These are phyloP conservation scores for Eurotiales sp. DNA, from an alignment of 2,329 filamentous ascomycete species.

Conservation along the genomic window DNA sequence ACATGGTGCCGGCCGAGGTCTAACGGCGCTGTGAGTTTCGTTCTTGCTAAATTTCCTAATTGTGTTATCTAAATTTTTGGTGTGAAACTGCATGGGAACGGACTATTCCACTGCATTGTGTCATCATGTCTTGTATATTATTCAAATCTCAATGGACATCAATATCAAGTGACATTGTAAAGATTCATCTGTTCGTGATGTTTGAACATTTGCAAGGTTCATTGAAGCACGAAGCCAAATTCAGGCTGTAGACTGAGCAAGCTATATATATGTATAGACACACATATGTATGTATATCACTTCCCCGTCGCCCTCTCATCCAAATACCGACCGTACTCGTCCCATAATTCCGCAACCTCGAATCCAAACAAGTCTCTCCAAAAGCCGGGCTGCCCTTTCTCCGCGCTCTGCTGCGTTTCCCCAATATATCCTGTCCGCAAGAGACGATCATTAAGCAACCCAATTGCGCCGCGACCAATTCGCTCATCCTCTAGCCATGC, in stretches of 20 bases:
- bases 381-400: constrained; percentile 21
- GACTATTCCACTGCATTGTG: constrained; percentile 18
- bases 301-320: constrained; percentile 24
- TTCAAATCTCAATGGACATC: constrained; percentile 7
- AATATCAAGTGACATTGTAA: constrained; percentile 10
- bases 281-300: background rate
- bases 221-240: too few relatives aligned
- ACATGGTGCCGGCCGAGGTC: constrained; percentile 12
- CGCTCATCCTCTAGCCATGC: constrained; percentile 76
- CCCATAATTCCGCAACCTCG: constrained; percentile 67
- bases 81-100: constrained; percentile 13
- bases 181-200: too few relatives aligned
- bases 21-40: constrained; percentile 9
- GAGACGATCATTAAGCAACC: constrained; percentile 41
- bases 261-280: too few relatives aligned
- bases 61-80: constrained; percentile 16
- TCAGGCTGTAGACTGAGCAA: too few relatives aligned
- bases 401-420: constrained; percentile 15
- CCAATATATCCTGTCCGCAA: constrained; percentile 34
- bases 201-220: too few relatives aligned
- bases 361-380: constrained; percentile 57
- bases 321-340: constrained; percentile 60
- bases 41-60: constrained; percentile 7
- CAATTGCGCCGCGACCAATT: constrained; percentile 65
- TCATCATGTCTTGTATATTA: constrained; percentile 37